A percentile compares a stretch with the other conserved stretches of the same genome.
These are phyloP conservation scores for Thraustochytrium sp. DNA, from an alignment of 352 stramenopile species.

Conservation along the genomic window DNA sequence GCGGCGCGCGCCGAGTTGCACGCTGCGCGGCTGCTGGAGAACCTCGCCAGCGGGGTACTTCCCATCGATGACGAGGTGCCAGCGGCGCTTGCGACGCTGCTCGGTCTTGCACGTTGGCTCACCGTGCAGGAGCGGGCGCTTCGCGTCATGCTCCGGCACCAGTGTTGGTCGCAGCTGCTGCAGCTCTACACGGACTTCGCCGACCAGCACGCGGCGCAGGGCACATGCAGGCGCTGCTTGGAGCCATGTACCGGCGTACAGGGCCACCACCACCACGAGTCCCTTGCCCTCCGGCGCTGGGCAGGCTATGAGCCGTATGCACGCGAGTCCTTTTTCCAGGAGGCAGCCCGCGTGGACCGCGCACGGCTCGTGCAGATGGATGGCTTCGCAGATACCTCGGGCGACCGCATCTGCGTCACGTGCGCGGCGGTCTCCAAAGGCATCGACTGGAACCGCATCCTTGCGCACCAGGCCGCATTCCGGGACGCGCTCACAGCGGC, in stretches of 20 bases:
- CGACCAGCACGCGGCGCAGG: background rate
- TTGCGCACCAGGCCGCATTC: background rate
- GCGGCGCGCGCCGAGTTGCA: background rate
- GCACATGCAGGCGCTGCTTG: background rate
- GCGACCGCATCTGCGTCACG: no score
- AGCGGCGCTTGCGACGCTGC: background rate
- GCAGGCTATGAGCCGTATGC: background rate
- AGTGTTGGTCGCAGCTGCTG: background rate
- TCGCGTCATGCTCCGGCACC: background rate
- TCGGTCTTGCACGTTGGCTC: conserved; percentile 2
- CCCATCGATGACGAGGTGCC: background rate
- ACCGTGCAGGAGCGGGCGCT: background rate
- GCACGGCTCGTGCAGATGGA: background rate
- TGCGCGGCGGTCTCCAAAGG: background rate
- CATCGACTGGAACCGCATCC: background rate
- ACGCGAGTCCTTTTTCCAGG: background rate
- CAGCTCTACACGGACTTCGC: background rate
- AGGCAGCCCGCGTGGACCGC: background rate
- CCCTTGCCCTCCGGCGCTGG: background rate
- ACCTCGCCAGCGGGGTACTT: background rate
- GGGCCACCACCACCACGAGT: background rate
- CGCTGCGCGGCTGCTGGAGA: background rate
- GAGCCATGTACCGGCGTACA: no score
- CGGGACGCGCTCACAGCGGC: background rate
- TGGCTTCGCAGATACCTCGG: no score